Base-by-base conservation (phyloP, 805 yeast genomes). In the Nakazawaea ambrosiae region DNA sequence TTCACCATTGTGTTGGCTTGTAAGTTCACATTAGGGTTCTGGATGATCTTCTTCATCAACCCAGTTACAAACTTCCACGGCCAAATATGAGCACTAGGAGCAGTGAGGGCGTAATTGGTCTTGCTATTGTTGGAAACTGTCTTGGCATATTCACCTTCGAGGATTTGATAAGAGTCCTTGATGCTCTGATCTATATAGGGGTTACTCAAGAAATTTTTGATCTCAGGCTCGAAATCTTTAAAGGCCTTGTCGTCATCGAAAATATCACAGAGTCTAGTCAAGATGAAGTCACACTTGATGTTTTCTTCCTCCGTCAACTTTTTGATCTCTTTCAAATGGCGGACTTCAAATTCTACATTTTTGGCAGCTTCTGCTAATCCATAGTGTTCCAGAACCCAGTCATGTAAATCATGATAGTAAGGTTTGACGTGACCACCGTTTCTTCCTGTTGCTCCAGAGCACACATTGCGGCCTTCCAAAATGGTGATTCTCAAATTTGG, bases 361-460 rank as follows among this genome's bases (percentile, higher is more conserved):
- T 53, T 54, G 5, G 61, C 57, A 22, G 57, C 63, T n/a, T 55
- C 46, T 30, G 39, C 23, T 18, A 30, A 32, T 38, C 53, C 44
- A 31, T 49, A 43, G 37, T 42, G 34, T 8, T 30, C 31, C 30
- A 37, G 31, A 23, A 33, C 24, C 1, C 42, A 34, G 16, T 25
- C 26, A 27, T 37, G 40, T 15, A 22, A 22, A 24, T 22, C 27
- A 36, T 54, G 46, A 18, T 44, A 39, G 31, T 45, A 47, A 10
- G 73, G 72, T 31, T 66, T 65, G 34, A 70, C 44, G 40, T 65
- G 70, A 3, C 70, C 70, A 17, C 70, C 70, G 38, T 65, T 65
- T 41, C 70, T 51, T 5, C 68, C 70, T 9, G 68, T 60, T n/a
- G 70, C 70, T 18, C 69, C 68, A 8, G 62, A 51, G 33, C 67